Base-by-base conservation (phyloP, 163 green algal genomes). In the Chloromonas sp. region DNA sequence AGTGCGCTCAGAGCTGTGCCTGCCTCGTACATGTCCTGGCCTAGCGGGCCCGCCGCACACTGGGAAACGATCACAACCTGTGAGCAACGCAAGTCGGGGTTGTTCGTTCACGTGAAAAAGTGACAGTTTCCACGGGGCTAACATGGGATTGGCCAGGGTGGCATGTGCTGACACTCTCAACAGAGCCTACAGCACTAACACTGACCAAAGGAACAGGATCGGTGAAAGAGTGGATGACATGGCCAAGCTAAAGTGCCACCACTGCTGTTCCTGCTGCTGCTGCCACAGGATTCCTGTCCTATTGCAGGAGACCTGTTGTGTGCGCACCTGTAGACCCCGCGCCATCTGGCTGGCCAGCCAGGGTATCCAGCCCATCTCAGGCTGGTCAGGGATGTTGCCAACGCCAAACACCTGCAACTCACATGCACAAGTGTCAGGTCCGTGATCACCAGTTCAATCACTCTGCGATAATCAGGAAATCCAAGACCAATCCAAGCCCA, bases 341-440 rank as follows among this genome's bases (percentile, higher is more conserved):
- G 90, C 88, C 1, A 87, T 91, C 89, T 98, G 95, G 14, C 94
- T 81, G 76, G 83, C 83, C 2, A 98, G 92, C 95, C 95, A 98
- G 0, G 94, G 90, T 61, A 98, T 81, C 96, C 96, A 98, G 5
- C 94, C 93, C 1, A 81, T 60, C 0, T 83, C 60, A 0, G 87
- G 14, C 61, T 85, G 71, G 70, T 93, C 89, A 0, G 95, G 94
- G 90, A 98, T 94, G 94, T 98, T 98, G 86, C 96, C 96, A 14
- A 98, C 94, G 0, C 96, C 96, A 93, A 98, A 98, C 0, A 92
- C 90, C 87, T 98, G 77, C 60, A 98, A 92, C 86, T 87, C 61
- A 1, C 81, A 59, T 60, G 82, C 81, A 77, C 1, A 5, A 3
- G 8, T n/a, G 71, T 5, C 71, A 79, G 1, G 8, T 15, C 8